Evolutionary conservation across 1,284 basidiomycete genomes (phyloP).

Genomic region (Stereum hirsutum): DNA sequence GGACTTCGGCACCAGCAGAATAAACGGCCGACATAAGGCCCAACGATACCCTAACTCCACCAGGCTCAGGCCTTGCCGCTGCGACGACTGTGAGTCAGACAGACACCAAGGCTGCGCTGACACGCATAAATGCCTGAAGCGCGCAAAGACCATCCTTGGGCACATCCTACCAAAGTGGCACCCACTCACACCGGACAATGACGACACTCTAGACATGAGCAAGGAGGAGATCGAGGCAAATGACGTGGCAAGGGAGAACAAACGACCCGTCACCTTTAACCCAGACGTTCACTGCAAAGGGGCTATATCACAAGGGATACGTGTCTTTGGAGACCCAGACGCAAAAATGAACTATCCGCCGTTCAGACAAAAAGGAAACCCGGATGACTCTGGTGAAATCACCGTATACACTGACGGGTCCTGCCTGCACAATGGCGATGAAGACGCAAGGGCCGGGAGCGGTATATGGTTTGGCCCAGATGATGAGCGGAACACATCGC

Average conservation of each 20-base stretch:
- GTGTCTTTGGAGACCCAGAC: not conserved
- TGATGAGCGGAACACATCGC: not conserved
- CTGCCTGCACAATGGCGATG: conserved; percentile 9
- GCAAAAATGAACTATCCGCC: not conserved
- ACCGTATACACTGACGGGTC: conserved; percentile 14
- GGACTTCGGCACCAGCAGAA: not conserved
- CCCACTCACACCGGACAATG: not conserved
- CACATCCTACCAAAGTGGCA: too few species aligned
- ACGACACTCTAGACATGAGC: not conserved
- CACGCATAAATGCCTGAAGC: too few species aligned
- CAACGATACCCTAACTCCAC: too few species aligned
- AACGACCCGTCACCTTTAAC: not conserved
- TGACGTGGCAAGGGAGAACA: not conserved
- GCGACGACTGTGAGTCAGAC: too few species aligned
- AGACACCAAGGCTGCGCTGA: too few species aligned
- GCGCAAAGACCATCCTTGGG: too few species aligned
- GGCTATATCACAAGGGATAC: not conserved
- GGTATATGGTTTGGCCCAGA: conserved; percentile 9
- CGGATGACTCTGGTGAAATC: not conserved
- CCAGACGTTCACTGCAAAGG: not conserved
- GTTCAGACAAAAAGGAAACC: not conserved
- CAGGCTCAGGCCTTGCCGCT: too few species aligned
- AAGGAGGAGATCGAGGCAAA: not conserved
- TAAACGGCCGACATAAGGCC: too few species aligned
- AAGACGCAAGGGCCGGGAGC: conserved; percentile 6